Base-by-base conservation (phyloP, 2,329 filamentous ascomycete species). In the Ceratocystis destructans region DNA sequence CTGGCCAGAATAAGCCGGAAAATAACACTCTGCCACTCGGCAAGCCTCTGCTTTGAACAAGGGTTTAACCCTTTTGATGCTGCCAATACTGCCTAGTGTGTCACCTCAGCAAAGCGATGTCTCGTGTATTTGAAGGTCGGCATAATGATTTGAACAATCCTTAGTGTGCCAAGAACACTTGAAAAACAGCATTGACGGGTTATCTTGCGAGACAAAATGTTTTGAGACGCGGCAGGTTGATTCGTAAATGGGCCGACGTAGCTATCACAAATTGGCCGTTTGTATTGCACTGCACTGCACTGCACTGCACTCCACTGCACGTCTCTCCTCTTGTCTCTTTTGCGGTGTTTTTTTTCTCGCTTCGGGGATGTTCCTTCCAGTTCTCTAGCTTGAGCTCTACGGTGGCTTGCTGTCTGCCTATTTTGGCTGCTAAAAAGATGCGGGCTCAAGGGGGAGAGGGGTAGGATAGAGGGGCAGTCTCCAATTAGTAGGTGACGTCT, bases 101-200 rank as follows among this genome's bases (percentile, higher is more conserved):
- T 57, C 53, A 57, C 53, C 53, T 57, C 53, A 33, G 31, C 22
- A 31, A 57, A 57, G 22, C 25, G 17, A 28, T 57, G 53, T 57
- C 31, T 57, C 20, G 53, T 57, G 53, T 57, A 33, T 28, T n/a
- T 57, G 53, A 5, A 31, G 20, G 53, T 57, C 53, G 53, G 53
- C 53, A 57, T 57, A 57, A 57, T 33, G 20, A 57, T 57, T 41
- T 41, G n/a, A 28, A 6, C 53, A 57, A 57, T 57, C 53, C 53
- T 57, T 28, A 57, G 53, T 2, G n/a, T 57, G 25, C 48, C 31
- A 28, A 28, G 53, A 15, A n/a, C 22, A 33, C 20, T 57, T 57
- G 25, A 57, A 25, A 57, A 57, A 33, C 53, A 57, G 17, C n/a
- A 57, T 57, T 57, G 25, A 28, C 33, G 28, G 53, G 22, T 2